Evolutionary conservation across 1,139 yeast genomes (phyloP).

Genomic region (Magnusiomyces paraingens): DNA sequence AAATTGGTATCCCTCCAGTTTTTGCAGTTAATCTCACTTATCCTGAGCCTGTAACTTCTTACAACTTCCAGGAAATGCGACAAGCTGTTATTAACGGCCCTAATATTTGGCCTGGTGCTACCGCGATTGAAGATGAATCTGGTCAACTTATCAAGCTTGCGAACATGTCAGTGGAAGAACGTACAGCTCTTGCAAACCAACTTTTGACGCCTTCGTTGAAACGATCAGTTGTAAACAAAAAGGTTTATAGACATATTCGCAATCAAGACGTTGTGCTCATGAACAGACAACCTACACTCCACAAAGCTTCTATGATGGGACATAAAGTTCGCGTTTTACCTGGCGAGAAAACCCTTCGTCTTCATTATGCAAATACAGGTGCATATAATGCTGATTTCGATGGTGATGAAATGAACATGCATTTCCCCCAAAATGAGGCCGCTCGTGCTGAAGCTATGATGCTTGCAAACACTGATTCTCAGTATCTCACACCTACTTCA

Average conservation of each 20-base stretch:
- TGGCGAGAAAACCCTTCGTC: conserved; percentile 90
- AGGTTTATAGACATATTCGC: conserved; percentile 88
- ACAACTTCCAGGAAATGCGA: conserved; percentile 83
- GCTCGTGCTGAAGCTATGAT: conserved; percentile 95
- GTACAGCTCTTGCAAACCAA: conserved; percentile 95
- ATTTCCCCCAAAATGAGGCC: conserved; percentile 97
- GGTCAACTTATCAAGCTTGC: conserved; percentile 78
- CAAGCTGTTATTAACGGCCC: conserved; percentile 98
- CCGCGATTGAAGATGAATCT: conserved; percentile 92
- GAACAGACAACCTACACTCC: conserved; percentile 99
- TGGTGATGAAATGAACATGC: conserved; percentile 99
- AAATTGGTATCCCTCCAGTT: conserved; percentile 98
- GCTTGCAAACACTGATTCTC: conserved; percentile 94
- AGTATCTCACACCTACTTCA: conserved; percentile 95
- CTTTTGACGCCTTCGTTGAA: conserved; percentile 72
- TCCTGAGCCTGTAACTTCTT: conserved; percentile 97
- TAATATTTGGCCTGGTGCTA: conserved; percentile 97
- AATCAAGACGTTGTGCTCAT: conserved; percentile 93
- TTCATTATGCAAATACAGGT: conserved; percentile 98
- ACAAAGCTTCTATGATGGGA: conserved; percentile 99
- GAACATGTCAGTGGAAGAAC: conserved; percentile 88
- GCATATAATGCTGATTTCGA: conserved; percentile 99
- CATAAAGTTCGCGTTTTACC: conserved; percentile 96
- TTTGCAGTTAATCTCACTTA: conserved; percentile 92
- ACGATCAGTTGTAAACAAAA: conserved; percentile 66